A percentile compares a stretch with the other conserved stretches of the same genome.
These are phyloP conservation scores for Phytopythium sindhum DNA, from an alignment of 352 stramenopile species.

Conservation along the genomic window DNA sequence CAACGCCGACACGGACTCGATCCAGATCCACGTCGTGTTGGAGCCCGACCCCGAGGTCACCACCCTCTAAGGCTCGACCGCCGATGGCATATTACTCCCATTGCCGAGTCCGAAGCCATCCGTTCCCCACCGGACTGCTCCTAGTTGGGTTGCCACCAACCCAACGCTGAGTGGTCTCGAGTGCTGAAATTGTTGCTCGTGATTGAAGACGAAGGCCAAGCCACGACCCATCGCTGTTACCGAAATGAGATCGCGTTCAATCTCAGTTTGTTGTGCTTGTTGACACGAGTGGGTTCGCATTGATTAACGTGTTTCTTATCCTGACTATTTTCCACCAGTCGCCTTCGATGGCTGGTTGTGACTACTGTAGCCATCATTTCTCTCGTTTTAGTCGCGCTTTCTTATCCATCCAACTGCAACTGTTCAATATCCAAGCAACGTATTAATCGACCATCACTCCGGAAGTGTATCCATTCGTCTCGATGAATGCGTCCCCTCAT, in stretches of 20 bases:
- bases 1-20: not conserved
- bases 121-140: not conserved
- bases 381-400: not conserved
- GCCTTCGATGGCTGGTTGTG: not conserved
- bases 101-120: not conserved
- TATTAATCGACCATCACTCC: not conserved
- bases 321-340: too few relatives aligned
- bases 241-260: too few relatives aligned
- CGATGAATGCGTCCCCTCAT: not conserved
- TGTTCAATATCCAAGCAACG: not conserved
- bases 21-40: slow-evolving; percentile 7
- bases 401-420: not conserved
- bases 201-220: not conserved
- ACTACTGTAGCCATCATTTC: not conserved
- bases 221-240: too few relatives aligned
- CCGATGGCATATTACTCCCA: not conserved
- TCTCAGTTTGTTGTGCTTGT: too few relatives aligned
- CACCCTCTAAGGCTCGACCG: not conserved
- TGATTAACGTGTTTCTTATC: too few relatives aligned
- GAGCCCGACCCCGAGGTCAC: slow-evolving; percentile 2
- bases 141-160: not conserved
- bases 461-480: not conserved
- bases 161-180: not conserved
- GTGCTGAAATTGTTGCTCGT: not conserved
- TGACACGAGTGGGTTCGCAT: too few relatives aligned